Percentiles rank a stretch among this genome's conserved stretches.
Conservation (phyloP, 1,284 basidiomycete species). For the Ceratorhiza oryzae-sativae region DNA sequence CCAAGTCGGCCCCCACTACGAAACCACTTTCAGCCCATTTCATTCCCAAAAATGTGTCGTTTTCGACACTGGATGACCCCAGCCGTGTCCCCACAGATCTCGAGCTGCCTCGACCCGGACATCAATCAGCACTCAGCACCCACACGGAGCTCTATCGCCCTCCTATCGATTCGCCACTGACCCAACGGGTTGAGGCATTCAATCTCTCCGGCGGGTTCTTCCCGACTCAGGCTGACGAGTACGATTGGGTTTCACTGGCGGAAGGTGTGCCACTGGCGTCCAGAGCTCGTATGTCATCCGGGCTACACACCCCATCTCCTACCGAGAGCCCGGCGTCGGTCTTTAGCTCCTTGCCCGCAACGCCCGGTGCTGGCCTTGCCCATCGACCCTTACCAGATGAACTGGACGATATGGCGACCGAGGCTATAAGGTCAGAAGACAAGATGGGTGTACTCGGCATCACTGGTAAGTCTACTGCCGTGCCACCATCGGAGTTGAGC, state of each 20-base stretch:
- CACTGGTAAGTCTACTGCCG: constrained; percentile 10
- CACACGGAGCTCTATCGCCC: constrained; percentile 26
- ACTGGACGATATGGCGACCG: constrained; percentile 25
- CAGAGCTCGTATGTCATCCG: neutral
- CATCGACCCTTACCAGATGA: constrained; percentile 33
- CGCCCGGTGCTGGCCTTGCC: constrained; percentile 17
- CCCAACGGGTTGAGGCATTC: constrained; percentile 32
- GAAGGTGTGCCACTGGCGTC: neutral
- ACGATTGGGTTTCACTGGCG: constrained; percentile 24
- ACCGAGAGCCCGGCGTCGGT: constrained; percentile 9
- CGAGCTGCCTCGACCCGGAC: neutral
- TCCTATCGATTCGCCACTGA: constrained; percentile 21
- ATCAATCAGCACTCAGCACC: neutral
- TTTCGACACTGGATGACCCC: constrained; percentile 22
- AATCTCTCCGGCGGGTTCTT: constrained; percentile 36
- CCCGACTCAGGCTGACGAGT: constrained; percentile 26
- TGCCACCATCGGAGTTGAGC: constrained; percentile 12
- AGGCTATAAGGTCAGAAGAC: constrained; percentile 30
- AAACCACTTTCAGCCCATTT: constrained; percentile 36
- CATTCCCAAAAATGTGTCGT: constrained; percentile 31
- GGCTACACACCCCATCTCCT: neutral
- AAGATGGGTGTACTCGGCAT: constrained; percentile 36
- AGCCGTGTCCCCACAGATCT: neutral
- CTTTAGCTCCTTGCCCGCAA: constrained; percentile 24
- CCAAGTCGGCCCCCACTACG: constrained; percentile 30